Percentiles rank a stretch among this genome's conserved stretches.
Evolutionary conservation across 1,284 basidiomycete genomes (phyloP).

Genomic region (Trichosporon coremiiforme): DNA sequence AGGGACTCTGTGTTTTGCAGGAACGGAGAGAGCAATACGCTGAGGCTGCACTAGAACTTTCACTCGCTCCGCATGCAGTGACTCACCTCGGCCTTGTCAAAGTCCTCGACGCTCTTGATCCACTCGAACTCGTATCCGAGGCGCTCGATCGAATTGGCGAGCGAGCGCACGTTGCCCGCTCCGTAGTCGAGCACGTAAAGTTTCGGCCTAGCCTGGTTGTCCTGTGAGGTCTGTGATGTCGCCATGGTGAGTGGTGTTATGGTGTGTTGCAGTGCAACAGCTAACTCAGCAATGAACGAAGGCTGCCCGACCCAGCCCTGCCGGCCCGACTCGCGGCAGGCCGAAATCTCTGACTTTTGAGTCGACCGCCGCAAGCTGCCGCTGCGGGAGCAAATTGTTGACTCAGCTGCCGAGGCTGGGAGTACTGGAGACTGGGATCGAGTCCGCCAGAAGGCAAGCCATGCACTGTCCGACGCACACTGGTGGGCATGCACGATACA

Average conservation of each 20-base stretch:
- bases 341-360: slow-evolving; percentile 19
- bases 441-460: not conserved
- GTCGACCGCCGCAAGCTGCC: not conserved
- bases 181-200: slow-evolving; percentile 94
- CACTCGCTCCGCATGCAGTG: not conserved
- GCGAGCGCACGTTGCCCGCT: slow-evolving; percentile 48
- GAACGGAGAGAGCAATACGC: too few relatives aligned
- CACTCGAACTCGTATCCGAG: slow-evolving; percentile 89
- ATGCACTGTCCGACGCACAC: too few relatives aligned
- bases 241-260: not conserved
- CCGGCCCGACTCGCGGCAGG: not conserved
- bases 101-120: slow-evolving; percentile 82
- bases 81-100: slow-evolving; percentile 85
- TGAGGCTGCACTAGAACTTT: too few relatives aligned
- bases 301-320: not conserved
- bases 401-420: not conserved
- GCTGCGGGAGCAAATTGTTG: not conserved
- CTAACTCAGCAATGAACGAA: not conserved
- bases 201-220: slow-evolving; percentile 35
- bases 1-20: too few relatives aligned
- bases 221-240: not conserved
- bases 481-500: not conserved
- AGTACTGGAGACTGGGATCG: not conserved
- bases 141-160: slow-evolving; percentile 23
- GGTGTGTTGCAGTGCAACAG: not conserved